Conservation (phyloP, 2,329 filamentous ascomycete genomes). For the Ciborinia camelliae region DNA sequence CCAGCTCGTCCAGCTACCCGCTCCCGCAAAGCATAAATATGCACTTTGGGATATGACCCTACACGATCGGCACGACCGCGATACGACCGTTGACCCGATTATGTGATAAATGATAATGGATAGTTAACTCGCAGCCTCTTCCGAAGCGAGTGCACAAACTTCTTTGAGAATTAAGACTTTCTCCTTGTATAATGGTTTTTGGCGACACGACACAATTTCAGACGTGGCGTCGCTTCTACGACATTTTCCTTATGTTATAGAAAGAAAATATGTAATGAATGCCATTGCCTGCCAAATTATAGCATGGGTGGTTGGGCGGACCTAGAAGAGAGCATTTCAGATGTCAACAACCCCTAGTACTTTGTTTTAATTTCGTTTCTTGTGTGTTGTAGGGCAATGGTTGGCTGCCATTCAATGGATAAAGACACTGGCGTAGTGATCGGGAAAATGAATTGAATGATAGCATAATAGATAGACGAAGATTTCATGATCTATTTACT, state of each 20-base stretch:
- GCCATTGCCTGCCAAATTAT: neutral
- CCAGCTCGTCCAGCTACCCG: constrained; percentile 34
- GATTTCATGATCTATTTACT: constrained; percentile 5
- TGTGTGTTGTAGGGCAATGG: constrained; percentile 26
- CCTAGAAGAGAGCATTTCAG: constrained; percentile 10
- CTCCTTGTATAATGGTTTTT: constrained; percentile 15
- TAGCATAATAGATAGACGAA: constrained; percentile 17
- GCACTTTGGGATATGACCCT: constrained; percentile 2
- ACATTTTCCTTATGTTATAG: constrained; percentile 4
- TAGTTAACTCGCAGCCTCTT: constrained; percentile 11
- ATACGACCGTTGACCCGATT: neutral
- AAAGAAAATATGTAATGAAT: constrained; percentile 14
- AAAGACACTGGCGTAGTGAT: constrained; percentile 7
- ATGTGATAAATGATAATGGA: constrained; percentile 18
- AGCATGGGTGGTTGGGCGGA: constrained; percentile 12
- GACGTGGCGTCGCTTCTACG: neutral
- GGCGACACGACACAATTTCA: neutral
- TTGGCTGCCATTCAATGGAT: constrained; percentile 10
- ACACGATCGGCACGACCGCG: constrained; percentile 6
- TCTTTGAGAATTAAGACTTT: constrained; percentile 23
- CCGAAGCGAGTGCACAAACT: constrained; percentile 18
- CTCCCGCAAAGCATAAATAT: constrained; percentile 38
- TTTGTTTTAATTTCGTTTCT: constrained; percentile 16
- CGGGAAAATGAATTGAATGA: constrained; percentile 13
- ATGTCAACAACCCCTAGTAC: constrained; percentile 5